phyloP scores from a whole-genome alignment of 2,329 filamentous ascomycete species.

The Diaporthe sp. region DNA sequence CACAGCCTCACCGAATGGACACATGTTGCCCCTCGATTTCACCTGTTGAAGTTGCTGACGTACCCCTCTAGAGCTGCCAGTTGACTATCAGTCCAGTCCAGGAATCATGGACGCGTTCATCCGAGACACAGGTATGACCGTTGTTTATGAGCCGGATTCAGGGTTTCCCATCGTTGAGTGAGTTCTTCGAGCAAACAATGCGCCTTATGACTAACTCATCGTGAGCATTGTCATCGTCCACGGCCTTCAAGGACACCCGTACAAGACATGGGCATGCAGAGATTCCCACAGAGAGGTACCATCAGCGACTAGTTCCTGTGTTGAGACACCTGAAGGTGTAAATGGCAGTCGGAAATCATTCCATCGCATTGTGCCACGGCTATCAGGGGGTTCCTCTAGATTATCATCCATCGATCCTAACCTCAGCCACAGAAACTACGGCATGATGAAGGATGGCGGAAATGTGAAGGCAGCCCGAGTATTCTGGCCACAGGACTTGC shows the following conservation, averaged over 20 bases:
- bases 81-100: no score
- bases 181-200: background rate
- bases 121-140: background rate
- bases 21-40: background rate
- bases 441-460: background rate
- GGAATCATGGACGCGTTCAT: background rate
- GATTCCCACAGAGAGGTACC: background rate
- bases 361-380: background rate
- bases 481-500: background rate
- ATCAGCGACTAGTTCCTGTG: background rate
- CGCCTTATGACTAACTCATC: background rate
- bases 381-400: background rate
- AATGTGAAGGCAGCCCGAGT: background rate
- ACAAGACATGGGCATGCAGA: conserved; percentile 13
- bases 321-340: background rate
- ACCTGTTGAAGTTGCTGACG: background rate
- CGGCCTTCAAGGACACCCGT: conserved; percentile 1
- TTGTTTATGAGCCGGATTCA: background rate
- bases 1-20: background rate
- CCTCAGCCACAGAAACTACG: background rate
- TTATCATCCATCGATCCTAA: background rate
- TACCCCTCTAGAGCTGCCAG: background rate
- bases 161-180: background rate
- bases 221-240: background rate
- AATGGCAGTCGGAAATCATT: background rate